phyloP scores from a whole-genome alignment of 2,329 filamentous ascomycete genomes.

The Botrytis hyacinthi region DNA sequence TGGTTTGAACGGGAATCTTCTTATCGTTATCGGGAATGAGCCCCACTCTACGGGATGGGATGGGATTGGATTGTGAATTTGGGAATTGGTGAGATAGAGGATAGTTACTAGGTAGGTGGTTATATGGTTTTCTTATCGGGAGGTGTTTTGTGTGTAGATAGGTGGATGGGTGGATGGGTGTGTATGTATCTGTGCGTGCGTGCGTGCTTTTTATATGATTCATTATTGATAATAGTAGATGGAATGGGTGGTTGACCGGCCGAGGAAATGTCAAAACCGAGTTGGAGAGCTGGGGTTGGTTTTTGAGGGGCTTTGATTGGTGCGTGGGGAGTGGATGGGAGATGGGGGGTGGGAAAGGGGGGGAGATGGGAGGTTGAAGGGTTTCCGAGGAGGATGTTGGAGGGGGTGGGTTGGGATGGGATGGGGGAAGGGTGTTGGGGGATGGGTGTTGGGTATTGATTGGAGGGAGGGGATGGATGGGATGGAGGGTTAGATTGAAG shows the following conservation, averaged over 20 bases:
- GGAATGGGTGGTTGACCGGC: not conserved
- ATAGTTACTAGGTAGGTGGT: too few relatives aligned
- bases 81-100: too few relatives aligned
- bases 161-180: too few relatives aligned
- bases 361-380: not conserved
- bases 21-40: not conserved
- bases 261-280: constrained; percentile 14
- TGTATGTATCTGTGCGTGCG: too few relatives aligned
- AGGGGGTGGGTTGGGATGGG: too few relatives aligned
- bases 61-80: too few relatives aligned
- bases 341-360: not conserved
- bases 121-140: not conserved
- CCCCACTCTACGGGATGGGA: not conserved
- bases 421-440: too few relatives aligned
- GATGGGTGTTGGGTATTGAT: too few relatives aligned
- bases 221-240: too few relatives aligned
- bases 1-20: not conserved
- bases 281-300: too few relatives aligned
- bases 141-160: not conserved
- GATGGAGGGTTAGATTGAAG: not conserved
- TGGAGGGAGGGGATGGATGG: too few relatives aligned
- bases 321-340: not conserved
- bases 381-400: not conserved
- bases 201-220: not conserved
- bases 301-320: not conserved